phyloP scores from a whole-genome alignment of 1,139 yeast genomes.

The Eremothecium cymbalariae region DNA sequence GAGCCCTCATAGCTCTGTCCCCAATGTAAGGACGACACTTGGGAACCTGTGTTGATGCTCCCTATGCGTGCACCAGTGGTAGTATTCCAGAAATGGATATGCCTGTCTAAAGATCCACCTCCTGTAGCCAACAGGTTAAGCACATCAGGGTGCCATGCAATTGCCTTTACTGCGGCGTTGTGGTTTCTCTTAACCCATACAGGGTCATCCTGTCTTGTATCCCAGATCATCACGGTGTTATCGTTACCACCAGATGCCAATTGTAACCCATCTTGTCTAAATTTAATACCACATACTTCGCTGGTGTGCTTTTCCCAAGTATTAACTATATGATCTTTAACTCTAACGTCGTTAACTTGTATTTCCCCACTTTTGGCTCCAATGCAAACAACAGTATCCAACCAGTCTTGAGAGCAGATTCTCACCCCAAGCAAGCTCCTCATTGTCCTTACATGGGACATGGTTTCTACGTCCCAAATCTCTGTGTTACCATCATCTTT shows the following conservation, averaged over 20 bases:
- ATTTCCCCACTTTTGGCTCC: slow-evolving; percentile 82
- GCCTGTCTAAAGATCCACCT: slow-evolving; percentile 88
- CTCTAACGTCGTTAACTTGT: slow-evolving; percentile 87
- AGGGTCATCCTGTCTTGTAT: slow-evolving; percentile 66
- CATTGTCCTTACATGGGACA: slow-evolving; percentile 69
- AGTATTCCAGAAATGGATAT: slow-evolving; percentile 93
- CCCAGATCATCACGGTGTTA: slow-evolving; percentile 92
- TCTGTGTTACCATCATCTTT: slow-evolving; percentile 78
- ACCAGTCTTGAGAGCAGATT: slow-evolving; percentile 83
- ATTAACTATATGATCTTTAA: slow-evolving; percentile 64
- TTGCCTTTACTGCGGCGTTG: slow-evolving; percentile 91
- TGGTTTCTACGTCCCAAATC: slow-evolving; percentile 88
- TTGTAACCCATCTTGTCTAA: slow-evolving; percentile 77
- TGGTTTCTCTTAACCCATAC: slow-evolving; percentile 71
- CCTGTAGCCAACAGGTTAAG: slow-evolving; percentile 82
- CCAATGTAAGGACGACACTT: slow-evolving; percentile 90
- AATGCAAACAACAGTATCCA: slow-evolving; percentile 66
- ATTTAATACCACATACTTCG: slow-evolving; percentile 88
- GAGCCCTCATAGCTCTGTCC: slow-evolving; percentile 42
- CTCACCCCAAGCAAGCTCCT: slow-evolving; percentile 61
- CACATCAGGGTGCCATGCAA: slow-evolving; percentile 93
- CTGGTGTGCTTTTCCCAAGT: slow-evolving; percentile 64
- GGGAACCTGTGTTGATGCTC: slow-evolving; percentile 86
- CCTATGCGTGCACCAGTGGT: slow-evolving; percentile 83
- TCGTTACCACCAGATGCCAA: slow-evolving; percentile 94